Conservation (phyloP, 306 rosid genomes). For the Vigna angularis region DNA sequence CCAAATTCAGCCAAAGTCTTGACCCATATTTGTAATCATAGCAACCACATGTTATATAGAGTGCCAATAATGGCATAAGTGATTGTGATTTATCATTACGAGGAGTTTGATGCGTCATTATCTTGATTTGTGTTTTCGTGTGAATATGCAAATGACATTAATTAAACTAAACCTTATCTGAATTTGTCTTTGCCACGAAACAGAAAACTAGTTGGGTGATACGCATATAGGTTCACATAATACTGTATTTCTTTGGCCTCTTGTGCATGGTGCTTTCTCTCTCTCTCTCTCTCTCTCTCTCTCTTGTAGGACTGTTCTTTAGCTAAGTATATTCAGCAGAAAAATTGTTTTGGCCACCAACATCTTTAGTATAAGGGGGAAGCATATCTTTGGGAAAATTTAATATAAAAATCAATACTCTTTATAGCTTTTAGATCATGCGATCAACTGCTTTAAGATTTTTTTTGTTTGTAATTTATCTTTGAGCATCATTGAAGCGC, state of each 20-base stretch:
- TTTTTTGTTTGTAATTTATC: slow-evolving; percentile 2
- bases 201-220: slow-evolving; percentile 7
- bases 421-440: not conserved
- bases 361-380: not conserved
- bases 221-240: not conserved
- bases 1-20: slow-evolving; percentile 39
- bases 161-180: slow-evolving; percentile 11
- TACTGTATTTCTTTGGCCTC: not conserved
- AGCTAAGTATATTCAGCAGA: not conserved
- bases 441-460: not conserved
- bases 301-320: not conserved
- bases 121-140: slow-evolving; percentile 36
- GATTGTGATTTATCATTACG: slow-evolving; percentile 31
- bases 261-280: not conserved
- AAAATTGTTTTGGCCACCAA: not conserved
- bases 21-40: slow-evolving; percentile 35
- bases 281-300: not conserved
- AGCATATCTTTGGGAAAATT: not conserved
- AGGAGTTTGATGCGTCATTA: slow-evolving; percentile 33
- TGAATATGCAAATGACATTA: slow-evolving; percentile 14
- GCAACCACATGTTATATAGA: slow-evolving; percentile 34
- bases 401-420: not conserved
- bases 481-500: not conserved
- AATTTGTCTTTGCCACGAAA: slow-evolving; percentile 18
- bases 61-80: slow-evolving; percentile 31